Conservation (phyloP, 2,329 filamentous ascomycete species). For the Hymenoscyphus fructigenus region DNA sequence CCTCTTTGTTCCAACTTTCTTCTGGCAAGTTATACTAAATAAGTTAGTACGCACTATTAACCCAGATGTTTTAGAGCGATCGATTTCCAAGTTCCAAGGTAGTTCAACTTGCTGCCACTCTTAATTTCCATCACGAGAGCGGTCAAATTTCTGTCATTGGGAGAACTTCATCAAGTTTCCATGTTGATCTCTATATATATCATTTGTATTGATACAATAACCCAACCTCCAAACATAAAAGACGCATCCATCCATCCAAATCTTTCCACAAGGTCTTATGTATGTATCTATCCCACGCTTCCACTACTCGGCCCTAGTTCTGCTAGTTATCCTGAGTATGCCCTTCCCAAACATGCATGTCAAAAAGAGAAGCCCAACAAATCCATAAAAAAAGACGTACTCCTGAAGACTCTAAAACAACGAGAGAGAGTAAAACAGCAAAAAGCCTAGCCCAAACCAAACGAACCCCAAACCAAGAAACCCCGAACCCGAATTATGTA, state of each 20-base stretch:
- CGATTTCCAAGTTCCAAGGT: too few relatives aligned
- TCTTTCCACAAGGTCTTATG: background rate
- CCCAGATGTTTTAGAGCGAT: too few relatives aligned
- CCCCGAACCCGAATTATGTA: background rate
- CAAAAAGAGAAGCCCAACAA: background rate
- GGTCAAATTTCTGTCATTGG: too few relatives aligned
- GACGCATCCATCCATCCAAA: background rate
- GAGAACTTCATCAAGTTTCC: too few relatives aligned
- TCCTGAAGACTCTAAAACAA: background rate
- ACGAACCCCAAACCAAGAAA: background rate
- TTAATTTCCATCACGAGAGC: too few relatives aligned
- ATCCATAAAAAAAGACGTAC: background rate
- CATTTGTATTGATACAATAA: background rate
- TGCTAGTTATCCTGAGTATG: too few relatives aligned
- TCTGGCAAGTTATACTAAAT: too few relatives aligned
- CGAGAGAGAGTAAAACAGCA: background rate
- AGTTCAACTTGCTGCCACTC: too few relatives aligned
- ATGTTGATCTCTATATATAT: too few relatives aligned
- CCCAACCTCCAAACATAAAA: background rate
- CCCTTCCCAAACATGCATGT: too few relatives aligned
- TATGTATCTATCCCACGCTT: background rate
- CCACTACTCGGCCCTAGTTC: background rate
- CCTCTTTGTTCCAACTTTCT: too few relatives aligned
- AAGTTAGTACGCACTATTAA: too few relatives aligned
- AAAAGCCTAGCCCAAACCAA: background rate